Conservation (phyloP, 2,329 filamentous ascomycete genomes). For the Colletotrichum filicis region DNA sequence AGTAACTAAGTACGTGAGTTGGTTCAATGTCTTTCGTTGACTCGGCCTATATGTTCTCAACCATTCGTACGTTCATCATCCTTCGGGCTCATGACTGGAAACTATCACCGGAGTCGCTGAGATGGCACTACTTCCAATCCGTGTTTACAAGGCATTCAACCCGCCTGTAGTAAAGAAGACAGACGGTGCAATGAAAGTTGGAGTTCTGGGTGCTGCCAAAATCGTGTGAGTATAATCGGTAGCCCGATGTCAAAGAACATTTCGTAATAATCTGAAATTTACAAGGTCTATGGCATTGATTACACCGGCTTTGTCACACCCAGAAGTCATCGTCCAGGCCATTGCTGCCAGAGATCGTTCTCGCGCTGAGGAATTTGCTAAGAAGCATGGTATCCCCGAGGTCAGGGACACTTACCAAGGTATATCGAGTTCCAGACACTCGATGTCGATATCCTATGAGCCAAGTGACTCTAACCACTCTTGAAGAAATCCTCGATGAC, state of each 20-base stretch:
- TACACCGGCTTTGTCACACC: not conserved
- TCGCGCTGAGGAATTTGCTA: not conserved
- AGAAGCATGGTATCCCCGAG: not conserved
- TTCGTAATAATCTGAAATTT: not conserved
- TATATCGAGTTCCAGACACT: not conserved
- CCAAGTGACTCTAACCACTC: not conserved
- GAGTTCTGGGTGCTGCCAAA: not conserved
- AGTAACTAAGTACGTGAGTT: not conserved
- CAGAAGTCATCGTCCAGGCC: not conserved
- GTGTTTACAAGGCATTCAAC: not conserved
- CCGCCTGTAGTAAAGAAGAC: not conserved
- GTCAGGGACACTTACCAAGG: not conserved
- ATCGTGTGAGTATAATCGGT: not conserved
- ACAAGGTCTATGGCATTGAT: not conserved
- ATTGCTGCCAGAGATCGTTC: not conserved
- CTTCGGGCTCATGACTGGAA: not conserved
- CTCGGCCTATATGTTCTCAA: not conserved
- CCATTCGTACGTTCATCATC: not conserved
- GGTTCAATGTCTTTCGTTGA: not conserved
- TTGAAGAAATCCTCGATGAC: not conserved
- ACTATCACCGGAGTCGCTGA: not conserved
- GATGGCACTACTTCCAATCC: not conserved
- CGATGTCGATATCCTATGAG: not conserved
- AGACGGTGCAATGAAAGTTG: not conserved
- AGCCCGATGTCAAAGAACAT: not conserved